Evolutionary conservation across 768 basidiomycete species (phyloP).

Genomic region (Hebeloma cylindrosporum): DNA sequence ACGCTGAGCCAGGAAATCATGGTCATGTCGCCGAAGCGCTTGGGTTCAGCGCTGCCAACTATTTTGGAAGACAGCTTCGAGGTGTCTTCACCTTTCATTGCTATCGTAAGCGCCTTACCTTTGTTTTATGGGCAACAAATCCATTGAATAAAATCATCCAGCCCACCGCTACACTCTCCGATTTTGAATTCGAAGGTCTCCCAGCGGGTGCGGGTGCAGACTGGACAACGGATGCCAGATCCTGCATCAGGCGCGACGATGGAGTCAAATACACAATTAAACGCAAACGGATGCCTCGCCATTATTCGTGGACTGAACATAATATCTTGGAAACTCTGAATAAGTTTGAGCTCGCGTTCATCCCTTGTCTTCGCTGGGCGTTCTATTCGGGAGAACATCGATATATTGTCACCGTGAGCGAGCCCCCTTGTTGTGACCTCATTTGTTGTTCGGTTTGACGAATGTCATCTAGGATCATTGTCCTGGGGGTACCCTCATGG

Average conservation of each 20-base stretch:
- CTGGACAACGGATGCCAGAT: slow-evolving; percentile 6
- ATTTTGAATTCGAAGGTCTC: slow-evolving; percentile 35
- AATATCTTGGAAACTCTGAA: slow-evolving; percentile 36
- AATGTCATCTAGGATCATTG: slow-evolving; percentile 24
- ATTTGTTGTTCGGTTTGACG: neutral
- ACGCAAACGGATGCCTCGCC: slow-evolving; percentile 24
- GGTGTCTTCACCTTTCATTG: slow-evolving; percentile 12
- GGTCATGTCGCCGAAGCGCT: slow-evolving; percentile 42
- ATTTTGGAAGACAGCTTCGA: slow-evolving; percentile 32
- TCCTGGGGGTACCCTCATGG: slow-evolving; percentile 22
- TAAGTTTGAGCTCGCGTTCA: slow-evolving; percentile 35
- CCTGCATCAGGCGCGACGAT: slow-evolving; percentile 29
- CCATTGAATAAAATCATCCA: slow-evolving; percentile 6
- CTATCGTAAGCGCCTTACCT: slow-evolving; percentile 17
- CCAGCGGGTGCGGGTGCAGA: slow-evolving; percentile 8
- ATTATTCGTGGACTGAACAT: slow-evolving; percentile 31
- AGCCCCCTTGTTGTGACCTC: neutral
- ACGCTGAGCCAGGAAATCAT: slow-evolving; percentile 42
- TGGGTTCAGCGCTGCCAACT: slow-evolving; percentile 28
- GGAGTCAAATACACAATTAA: slow-evolving; percentile 31
- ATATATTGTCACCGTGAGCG: slow-evolving; percentile 41
- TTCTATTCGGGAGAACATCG: slow-evolving; percentile 40
- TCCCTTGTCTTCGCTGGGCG: slow-evolving; percentile 38
- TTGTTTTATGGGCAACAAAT: neutral
- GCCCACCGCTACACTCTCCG: slow-evolving; percentile 26